phyloP scores from a whole-genome alignment of 1,284 basidiomycete genomes.

The Ustilago hordei region DNA sequence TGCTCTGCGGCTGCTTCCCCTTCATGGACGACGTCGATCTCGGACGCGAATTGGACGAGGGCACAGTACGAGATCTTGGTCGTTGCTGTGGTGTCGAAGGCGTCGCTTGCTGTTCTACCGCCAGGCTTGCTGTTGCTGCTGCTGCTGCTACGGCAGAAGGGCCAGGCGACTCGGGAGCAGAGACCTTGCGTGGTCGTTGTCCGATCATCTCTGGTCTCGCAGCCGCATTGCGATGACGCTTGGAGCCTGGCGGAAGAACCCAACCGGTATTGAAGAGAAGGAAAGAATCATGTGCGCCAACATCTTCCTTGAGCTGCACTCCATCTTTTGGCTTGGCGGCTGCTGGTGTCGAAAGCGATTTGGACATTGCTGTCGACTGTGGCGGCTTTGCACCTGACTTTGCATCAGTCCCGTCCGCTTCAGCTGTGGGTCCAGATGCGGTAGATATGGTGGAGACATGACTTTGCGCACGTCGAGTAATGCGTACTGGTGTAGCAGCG shows the following conservation, averaged over 20 bases:
- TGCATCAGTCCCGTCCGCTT: not conserved
- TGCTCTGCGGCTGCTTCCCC: constrained; percentile 5
- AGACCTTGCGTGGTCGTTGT: constrained; percentile 44
- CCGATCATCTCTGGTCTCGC: constrained; percentile 38
- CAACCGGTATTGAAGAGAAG: constrained; percentile 86
- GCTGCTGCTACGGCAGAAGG: not conserved
- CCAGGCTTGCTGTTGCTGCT: not conserved
- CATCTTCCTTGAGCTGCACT: constrained; percentile 69
- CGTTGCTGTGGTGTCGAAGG: constrained; percentile 24
- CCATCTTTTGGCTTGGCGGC: constrained; percentile 73
- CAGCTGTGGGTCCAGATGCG: not conserved
- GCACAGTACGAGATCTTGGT: constrained; percentile 31
- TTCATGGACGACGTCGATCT: constrained; percentile 3
- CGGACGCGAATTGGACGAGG: constrained; percentile 14
- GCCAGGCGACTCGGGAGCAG: constrained; percentile 48
- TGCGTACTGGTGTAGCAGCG: constrained; percentile 8
- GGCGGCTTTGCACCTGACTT: not conserved
- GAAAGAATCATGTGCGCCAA: constrained; percentile 82
- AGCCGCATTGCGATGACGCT: constrained; percentile 33
- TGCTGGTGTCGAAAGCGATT: constrained; percentile 14
- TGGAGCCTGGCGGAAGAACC: constrained; percentile 80
- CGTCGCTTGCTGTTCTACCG: not conserved
- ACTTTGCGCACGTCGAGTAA: constrained; percentile 26
- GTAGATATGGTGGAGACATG: constrained; percentile 14
- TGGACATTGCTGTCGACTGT: constrained; percentile 18